Conservation (phyloP, 2,329 filamentous ascomycete species). For the Paracorniculantispora psalliotae region DNA sequence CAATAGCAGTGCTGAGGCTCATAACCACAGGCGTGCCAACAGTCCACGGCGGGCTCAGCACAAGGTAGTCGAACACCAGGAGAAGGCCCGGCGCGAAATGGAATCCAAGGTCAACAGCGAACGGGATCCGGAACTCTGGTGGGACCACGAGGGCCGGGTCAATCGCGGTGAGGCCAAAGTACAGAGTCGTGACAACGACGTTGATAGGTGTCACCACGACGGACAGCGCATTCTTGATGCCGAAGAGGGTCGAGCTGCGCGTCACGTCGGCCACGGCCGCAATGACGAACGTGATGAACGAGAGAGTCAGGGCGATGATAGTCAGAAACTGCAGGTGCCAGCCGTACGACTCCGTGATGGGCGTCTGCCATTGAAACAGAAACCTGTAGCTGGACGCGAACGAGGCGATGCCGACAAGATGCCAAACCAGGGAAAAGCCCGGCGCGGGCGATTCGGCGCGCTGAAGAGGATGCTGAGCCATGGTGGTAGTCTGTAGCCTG, state of each 20-base stretch:
- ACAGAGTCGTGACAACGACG: constrained; percentile 64
- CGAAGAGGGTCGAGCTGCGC: constrained; percentile 53
- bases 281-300: constrained; percentile 54
- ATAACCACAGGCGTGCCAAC: constrained; percentile 57
- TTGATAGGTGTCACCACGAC: constrained; percentile 65
- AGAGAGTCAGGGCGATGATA: constrained; percentile 62
- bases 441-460: constrained; percentile 61
- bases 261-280: constrained; percentile 63
- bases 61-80: constrained; percentile 58
- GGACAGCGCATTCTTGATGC: constrained; percentile 61
- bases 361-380: constrained; percentile 43
- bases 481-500: constrained; percentile 20
- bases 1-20: constrained; percentile 51
- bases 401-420: constrained; percentile 49
- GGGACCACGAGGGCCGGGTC: constrained; percentile 49
- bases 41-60: constrained; percentile 70
- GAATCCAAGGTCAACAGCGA: constrained; percentile 58
- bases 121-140: constrained; percentile 50
- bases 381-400: constrained; percentile 52
- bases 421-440: constrained; percentile 57
- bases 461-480: constrained; percentile 58
- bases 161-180: constrained; percentile 63
- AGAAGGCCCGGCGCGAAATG: constrained; percentile 63
- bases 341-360: constrained; percentile 56
- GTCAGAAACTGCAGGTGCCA: constrained; percentile 69